Evolutionary conservation across 2,329 filamentous ascomycete species (phyloP), one percentile per base, ranked within the genome.

Genomic region (Elsinoe fawcettii): DNA sequence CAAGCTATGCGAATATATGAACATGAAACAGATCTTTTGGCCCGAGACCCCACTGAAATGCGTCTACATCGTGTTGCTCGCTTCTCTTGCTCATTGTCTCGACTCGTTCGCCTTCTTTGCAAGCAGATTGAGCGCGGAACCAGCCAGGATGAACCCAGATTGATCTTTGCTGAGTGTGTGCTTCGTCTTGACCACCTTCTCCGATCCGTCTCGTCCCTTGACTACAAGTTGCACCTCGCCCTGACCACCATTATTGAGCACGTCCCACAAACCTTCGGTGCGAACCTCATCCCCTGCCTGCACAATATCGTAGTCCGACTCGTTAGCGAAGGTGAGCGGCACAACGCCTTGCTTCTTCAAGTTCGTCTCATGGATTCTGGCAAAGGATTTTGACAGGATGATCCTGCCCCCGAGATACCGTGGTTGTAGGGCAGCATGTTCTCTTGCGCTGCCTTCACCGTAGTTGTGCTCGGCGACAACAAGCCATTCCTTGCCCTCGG

Each of bases 381-480:
- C 90, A 69, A 96, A 95, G 36, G 82, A 87, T 77, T 96, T 96
- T 58, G 86, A 80, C 16, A 95, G 80, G 58, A 96, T 90, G 67
- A 95, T 79, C 51, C 88, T 81, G 18, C 88, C 89, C 59, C 90
- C 91, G 1, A 96, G 84, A 74, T 91, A 95, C n/a, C 90, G 81
- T 1, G 90, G 91, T 71, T 96, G 90, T 34, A 96, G 78, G 1
- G 90, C 90, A 20, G 90, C 90, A 74, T 96, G 90, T 71, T 96
- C 90, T 63, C 90, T 82, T 2, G 90, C 90, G 54, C 86, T 90
- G 16, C 90, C 90, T 72, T 96, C 90, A 63, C 91, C 90, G 75
- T 96, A 96, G 80, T 99, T 99, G 75, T 95, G 90, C 77, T 99
- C 93, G 16, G 92, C 93, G 25, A 99, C 88, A 11, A 97, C 90